Evolutionary conservation across 179 eudicot genomes (phyloP), one percentile per base, ranked within the genome.

Genomic region (Dionaea muscipula): DNA sequence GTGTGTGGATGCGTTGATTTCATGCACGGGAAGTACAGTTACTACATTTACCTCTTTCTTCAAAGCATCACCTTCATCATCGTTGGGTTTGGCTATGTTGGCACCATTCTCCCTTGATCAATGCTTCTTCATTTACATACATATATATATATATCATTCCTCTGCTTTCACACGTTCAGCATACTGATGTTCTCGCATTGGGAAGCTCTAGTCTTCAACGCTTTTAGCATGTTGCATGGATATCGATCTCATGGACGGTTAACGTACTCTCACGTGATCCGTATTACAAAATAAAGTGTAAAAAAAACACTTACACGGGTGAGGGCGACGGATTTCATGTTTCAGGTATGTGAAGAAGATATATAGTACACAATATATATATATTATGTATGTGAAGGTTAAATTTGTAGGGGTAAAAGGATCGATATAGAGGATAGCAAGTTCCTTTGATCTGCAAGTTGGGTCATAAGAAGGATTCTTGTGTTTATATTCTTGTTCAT

Each of bases 71-170:
- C 94, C 55, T 87, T 81, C 70, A 65, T 75, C 49, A 76, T 87
- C 17, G 80, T 79, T 47, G 95, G 95, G 18, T 72, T 87, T n/a
- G 95, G 95, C 51, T 87, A 87, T 50, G 75, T 87, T 26, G 95
- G 95, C 63, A 87, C 94, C 55, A 79, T 87, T 37, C 75, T 88
- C 49, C 72, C 41, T 38, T 43, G 47, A 43, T 43, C 35, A 31
- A 31, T 11, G 10, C 35, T 31, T 31, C 5, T 31, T 31, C 35
- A 6, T 31, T 31, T 31, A 16, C 43, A 12, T 39, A 39, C 43
- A 39, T 39, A 39, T 14, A 12, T 39, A 39, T 14, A 39, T 39
- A 39, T 14, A 15, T 15, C 12, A 16, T 16, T 14, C 17, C 43
- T 39, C 43, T 0, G 0, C 43, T 15, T 39, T 39, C n/a, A 39